Evolutionary conservation across 2,329 filamentous ascomycete genomes (phyloP), one percentile per base, ranked within the genome.

Genomic region (Stachybotrys elegans): DNA sequence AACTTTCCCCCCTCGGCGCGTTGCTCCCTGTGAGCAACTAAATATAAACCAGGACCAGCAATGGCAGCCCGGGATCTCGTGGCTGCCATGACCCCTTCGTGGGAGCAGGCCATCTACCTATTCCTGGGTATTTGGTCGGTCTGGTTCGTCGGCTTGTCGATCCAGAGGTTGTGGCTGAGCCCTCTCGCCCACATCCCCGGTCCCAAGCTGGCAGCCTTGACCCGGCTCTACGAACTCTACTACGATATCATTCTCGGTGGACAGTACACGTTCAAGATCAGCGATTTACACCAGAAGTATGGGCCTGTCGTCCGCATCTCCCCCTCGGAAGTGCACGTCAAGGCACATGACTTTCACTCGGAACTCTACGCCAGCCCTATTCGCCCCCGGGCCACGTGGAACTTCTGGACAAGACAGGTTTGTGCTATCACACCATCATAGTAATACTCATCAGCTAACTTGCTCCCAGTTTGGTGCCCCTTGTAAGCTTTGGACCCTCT

Each of bases 171-270:
- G 20, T 66, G 57, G 51, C 53, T 69, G 43, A 67, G 66, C 44
- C 65, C 67, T 11, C 56, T 68, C 29, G 57, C 65, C 38, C 56
- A 60, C 43, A 60, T 70, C 37, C 66, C 67, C 1, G 67, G 67
- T 4, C 66, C 66, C 42, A 64, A 52, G 48, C 57, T 70, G 23
- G 64, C 67, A 21, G 66, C 65, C 5, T 49, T 66, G 39, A 67
- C 65, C 40, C 56, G 62, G 41, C 66, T 61, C 56, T 69, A 68
- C 45, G 66, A 68, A 48, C 61, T 63, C 40, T 73, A 70, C 52
- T 71, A 71, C 46, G 69, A 73, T 43, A 56, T 71, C 17, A 43
- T 68, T 34, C 55, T 64, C 6, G 61, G 63, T 6, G 70, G 69
- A 2, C 57, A 68, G 51, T 72, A 70, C 47, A 68, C 57, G 13